phyloP scores from a whole-genome alignment of 495 filamentous ascomycete genomes.

The Tuber borchii region DNA sequence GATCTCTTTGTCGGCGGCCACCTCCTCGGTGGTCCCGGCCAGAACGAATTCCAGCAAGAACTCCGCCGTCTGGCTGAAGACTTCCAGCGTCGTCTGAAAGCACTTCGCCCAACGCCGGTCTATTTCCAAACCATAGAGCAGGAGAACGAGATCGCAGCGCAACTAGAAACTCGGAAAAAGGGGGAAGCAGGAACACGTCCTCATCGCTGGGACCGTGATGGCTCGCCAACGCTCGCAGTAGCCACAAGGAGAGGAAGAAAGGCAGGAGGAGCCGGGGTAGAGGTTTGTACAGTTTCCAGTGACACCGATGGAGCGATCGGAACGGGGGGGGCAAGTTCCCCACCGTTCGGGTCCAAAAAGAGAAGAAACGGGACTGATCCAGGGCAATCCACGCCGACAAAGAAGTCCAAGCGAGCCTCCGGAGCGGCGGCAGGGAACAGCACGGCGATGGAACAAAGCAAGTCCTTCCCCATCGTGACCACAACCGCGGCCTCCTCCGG shows the following conservation, averaged over 20 bases:
- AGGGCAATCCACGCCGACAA: slow-evolving; percentile 9
- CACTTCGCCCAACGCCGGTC: slow-evolving; percentile 22
- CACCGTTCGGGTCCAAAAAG: slow-evolving; percentile 15
- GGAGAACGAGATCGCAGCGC: slow-evolving; percentile 10
- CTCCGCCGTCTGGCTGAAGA: slow-evolving; percentile 21
- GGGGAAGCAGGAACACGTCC: slow-evolving; percentile 13
- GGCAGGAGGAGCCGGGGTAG: slow-evolving; percentile 10
- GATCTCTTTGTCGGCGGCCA: slow-evolving; percentile 12
- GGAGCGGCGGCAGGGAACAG: background rate
- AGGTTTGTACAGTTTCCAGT: slow-evolving; percentile 30
- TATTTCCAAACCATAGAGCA: slow-evolving; percentile 13
- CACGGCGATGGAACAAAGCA: slow-evolving; percentile 2
- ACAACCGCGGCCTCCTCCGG: background rate
- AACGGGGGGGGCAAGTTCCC: background rate
- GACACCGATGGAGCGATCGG: slow-evolving; percentile 24
- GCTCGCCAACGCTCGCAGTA: slow-evolving; percentile 12
- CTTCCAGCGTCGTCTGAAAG: slow-evolving; percentile 23
- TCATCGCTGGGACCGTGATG: slow-evolving; percentile 13
- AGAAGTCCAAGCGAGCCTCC: slow-evolving; percentile 17
- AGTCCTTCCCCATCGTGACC: slow-evolving; percentile 2
- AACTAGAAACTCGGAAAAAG: slow-evolving; percentile 17
- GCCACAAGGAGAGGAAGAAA: slow-evolving; percentile 8
- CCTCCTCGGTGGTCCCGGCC: slow-evolving; percentile 29
- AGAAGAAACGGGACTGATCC: slow-evolving; percentile 14
- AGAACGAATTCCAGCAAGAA: slow-evolving; percentile 38